Percentiles rank a stretch among this genome's conserved stretches.
phyloP scores from a whole-genome alignment of 2,329 filamentous ascomycete species.

The Venturia asperata region DNA sequence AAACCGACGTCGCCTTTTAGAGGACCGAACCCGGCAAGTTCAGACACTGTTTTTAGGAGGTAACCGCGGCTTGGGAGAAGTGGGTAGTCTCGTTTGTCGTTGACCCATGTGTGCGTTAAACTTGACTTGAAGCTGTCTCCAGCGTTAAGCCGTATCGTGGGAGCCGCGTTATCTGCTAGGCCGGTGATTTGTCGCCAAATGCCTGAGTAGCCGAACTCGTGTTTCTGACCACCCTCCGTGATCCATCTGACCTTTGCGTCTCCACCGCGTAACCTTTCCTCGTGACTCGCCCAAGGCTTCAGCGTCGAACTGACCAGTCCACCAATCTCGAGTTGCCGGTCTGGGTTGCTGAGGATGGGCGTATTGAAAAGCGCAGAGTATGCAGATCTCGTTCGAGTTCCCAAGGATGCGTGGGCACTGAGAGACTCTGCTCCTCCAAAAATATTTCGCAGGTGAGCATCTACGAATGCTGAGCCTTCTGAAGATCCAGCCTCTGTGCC shows the following conservation, averaged over 20 bases:
- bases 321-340: slow-evolving; percentile 71
- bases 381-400: slow-evolving; percentile 82
- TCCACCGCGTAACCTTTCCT: slow-evolving; percentile 76
- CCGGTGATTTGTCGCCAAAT: slow-evolving; percentile 86
- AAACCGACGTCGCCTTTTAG: slow-evolving; percentile 88
- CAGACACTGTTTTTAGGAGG: slow-evolving; percentile 66
- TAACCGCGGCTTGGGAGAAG: slow-evolving; percentile 79
- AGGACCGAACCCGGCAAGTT: slow-evolving; percentile 80
- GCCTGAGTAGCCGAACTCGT: slow-evolving; percentile 73
- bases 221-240: slow-evolving; percentile 51
- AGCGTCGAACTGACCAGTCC: slow-evolving; percentile 75
- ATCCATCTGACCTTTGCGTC: slow-evolving; percentile 71
- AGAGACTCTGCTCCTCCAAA: slow-evolving; percentile 90
- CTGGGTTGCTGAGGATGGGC: slow-evolving; percentile 76
- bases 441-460: slow-evolving; percentile 80
- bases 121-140: slow-evolving; percentile 89
- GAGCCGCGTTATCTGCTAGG: slow-evolving; percentile 66
- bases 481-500: slow-evolving; percentile 91
- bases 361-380: slow-evolving; percentile 82
- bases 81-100: slow-evolving; percentile 75
- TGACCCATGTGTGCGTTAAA: slow-evolving; percentile 70
- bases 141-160: slow-evolving; percentile 74
- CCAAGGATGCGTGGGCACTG: slow-evolving; percentile 77
- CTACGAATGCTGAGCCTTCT: slow-evolving; percentile 88
- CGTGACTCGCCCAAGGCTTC: slow-evolving; percentile 90